A percentile compares a stretch with the other conserved stretches of the same genome.
phyloP scores from a whole-genome alignment of 2,329 filamentous ascomycete genomes.

The Penicillium occitanis region DNA sequence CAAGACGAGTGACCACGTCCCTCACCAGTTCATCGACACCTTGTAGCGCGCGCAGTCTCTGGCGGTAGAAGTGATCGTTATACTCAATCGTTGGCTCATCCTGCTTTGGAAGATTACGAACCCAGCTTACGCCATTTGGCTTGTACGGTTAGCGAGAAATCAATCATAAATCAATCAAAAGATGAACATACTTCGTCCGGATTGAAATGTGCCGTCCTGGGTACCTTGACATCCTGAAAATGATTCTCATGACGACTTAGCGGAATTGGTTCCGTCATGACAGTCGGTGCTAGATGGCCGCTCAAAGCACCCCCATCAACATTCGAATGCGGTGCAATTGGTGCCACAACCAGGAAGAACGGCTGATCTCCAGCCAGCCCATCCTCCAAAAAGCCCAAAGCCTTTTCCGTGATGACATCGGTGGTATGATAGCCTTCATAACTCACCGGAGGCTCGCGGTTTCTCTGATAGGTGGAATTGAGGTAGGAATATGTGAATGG shows the following conservation, averaged over 20 bases:
- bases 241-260: conserved; percentile 62
- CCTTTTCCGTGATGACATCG: conserved; percentile 61
- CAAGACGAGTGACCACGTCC: conserved; percentile 44
- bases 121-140: conserved; percentile 50
- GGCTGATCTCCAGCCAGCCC: conserved; percentile 57
- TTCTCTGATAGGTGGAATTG: conserved; percentile 64
- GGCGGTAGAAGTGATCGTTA: conserved; percentile 55
- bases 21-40: conserved; percentile 57
- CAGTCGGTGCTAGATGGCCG: conserved; percentile 27
- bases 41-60: conserved; percentile 52
- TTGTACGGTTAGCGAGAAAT: conserved; percentile 19
- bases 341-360: conserved; percentile 67
- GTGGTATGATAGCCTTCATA: conserved; percentile 57
- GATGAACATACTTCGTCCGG: conserved; percentile 50
- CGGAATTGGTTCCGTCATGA: conserved; percentile 56
- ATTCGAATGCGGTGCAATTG: conserved; percentile 66
- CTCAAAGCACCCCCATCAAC: conserved; percentile 39
- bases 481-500: conserved; percentile 64
- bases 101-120: conserved; percentile 45
- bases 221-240: conserved; percentile 60
- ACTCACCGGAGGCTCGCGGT: conserved; percentile 56
- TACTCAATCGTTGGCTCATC: conserved; percentile 51
- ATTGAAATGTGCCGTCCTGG: conserved; percentile 66
- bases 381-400: conserved; percentile 61
- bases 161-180: not conserved